Evolutionary conservation across 2,329 filamentous ascomycete genomes (phyloP).

Genomic region (Pseudogymnoascus sp.): DNA sequence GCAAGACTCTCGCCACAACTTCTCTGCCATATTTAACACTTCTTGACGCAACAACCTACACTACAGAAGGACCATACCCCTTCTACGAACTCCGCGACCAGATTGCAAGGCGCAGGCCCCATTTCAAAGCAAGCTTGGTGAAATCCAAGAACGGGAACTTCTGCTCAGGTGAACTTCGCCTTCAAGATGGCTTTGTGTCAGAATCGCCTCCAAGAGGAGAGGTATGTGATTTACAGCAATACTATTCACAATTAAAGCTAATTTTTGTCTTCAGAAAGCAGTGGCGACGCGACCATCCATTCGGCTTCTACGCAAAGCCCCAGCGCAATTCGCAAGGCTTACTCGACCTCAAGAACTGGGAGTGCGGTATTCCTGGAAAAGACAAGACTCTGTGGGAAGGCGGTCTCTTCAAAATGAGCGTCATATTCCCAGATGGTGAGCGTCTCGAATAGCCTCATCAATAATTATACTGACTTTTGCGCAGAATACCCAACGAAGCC

Average conservation of each 20-base stretch:
- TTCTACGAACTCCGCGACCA: background rate
- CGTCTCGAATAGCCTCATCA: constrained; percentile 15
- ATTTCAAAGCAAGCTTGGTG: background rate
- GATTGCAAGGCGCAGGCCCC: background rate
- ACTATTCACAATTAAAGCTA: background rate
- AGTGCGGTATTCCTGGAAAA: constrained; percentile 93
- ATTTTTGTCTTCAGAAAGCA: constrained; percentile 62
- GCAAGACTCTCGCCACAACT: background rate
- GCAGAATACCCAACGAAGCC: constrained; percentile 97
- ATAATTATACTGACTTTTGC: constrained; percentile 19
- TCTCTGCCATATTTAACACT: background rate
- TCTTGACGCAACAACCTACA: background rate
- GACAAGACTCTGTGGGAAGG: constrained; percentile 97
- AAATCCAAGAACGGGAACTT: background rate
- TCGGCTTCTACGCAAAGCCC: constrained; percentile 93
- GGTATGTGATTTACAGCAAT: constrained; percentile 45
- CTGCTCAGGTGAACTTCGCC: constrained; percentile 1
- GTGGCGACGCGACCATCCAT: constrained; percentile 94
- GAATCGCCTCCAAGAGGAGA: constrained; percentile 81
- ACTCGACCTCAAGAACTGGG: constrained; percentile 91
- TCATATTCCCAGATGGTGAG: constrained; percentile 88
- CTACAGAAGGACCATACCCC: background rate
- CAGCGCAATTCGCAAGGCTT: constrained; percentile 70
- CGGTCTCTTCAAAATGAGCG: constrained; percentile 90
- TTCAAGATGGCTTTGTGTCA: constrained; percentile 73